phyloP scores from a whole-genome alignment of 148 eudicot species.

The Vaccinium myrtillus region DNA sequence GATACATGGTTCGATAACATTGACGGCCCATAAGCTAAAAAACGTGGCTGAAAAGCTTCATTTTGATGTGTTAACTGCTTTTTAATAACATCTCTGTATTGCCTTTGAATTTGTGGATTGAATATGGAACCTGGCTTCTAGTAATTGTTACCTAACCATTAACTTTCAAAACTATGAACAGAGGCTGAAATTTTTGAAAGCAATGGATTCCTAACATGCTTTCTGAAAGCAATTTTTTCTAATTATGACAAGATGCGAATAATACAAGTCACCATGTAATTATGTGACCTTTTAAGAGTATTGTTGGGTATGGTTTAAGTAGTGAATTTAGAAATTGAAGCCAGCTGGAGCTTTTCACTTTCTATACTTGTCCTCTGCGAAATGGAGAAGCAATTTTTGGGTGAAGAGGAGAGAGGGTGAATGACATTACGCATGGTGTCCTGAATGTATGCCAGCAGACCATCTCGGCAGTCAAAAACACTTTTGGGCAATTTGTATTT shows the following conservation, averaged over 20 bases:
- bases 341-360: not conserved
- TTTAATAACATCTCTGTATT: not conserved
- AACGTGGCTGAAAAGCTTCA: not conserved
- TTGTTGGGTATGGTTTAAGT: not conserved
- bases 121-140: not conserved
- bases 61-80: not conserved
- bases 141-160: not conserved
- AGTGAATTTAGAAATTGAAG: not conserved
- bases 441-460: too few relatives aligned
- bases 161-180: not conserved
- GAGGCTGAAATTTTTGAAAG: not conserved
- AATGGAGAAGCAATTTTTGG: too few relatives aligned
- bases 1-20: conserved; percentile 79
- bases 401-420: too few relatives aligned
- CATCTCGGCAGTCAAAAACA: too few relatives aligned
- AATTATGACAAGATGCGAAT: not conserved
- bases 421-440: too few relatives aligned
- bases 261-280: not conserved
- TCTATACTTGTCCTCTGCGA: not conserved
- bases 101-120: not conserved
- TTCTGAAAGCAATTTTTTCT: not conserved
- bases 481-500: too few relatives aligned
- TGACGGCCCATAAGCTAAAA: conserved; percentile 18
- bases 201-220: not conserved
- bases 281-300: not conserved